Percentiles rank a stretch among this genome's conserved stretches.
These are phyloP conservation scores for Calonectria henricotiae DNA, from an alignment of 2,329 filamentous ascomycete species.

Conservation along the genomic window DNA sequence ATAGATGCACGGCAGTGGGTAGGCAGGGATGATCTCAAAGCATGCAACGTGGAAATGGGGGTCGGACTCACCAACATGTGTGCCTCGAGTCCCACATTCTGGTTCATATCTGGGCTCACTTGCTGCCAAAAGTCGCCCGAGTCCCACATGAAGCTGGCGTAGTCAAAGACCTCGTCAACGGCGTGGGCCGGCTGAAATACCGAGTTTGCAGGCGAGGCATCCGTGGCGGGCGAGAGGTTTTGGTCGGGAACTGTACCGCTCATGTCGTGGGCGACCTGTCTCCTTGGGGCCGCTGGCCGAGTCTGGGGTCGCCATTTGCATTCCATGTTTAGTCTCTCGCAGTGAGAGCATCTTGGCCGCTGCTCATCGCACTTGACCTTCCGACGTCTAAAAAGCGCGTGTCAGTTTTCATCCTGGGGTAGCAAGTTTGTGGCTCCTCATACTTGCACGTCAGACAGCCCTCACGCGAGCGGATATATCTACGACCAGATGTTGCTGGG, in stretches of 20 bases:
- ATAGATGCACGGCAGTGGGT: constrained; percentile 32
- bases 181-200: constrained; percentile 53
- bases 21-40: constrained; percentile 16
- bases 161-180: constrained; percentile 65
- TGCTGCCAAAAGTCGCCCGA: constrained; percentile 58
- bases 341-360: constrained; percentile 67
- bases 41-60: constrained; percentile 26
- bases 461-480: constrained; percentile 51
- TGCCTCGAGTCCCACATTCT: constrained; percentile 47
- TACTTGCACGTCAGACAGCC: constrained; percentile 65
- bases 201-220: constrained; percentile 51
- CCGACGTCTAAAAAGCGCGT: constrained; percentile 57
- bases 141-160: constrained; percentile 68
- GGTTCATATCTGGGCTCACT: constrained; percentile 49
- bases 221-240: constrained; percentile 52
- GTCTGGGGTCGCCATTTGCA: constrained; percentile 66
- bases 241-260: constrained; percentile 39
- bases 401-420: constrained; percentile 15
- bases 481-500: constrained; percentile 42
- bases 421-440: constrained; percentile 32
- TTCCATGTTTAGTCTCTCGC: constrained; percentile 68
- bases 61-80: constrained; percentile 45
- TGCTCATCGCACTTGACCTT: constrained; percentile 70
- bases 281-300: constrained; percentile 46
- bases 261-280: constrained; percentile 35